These are phyloP conservation scores for Elsinoe perseae DNA, from an alignment of 2,329 filamentous ascomycete genomes.

Conservation along the genomic window DNA sequence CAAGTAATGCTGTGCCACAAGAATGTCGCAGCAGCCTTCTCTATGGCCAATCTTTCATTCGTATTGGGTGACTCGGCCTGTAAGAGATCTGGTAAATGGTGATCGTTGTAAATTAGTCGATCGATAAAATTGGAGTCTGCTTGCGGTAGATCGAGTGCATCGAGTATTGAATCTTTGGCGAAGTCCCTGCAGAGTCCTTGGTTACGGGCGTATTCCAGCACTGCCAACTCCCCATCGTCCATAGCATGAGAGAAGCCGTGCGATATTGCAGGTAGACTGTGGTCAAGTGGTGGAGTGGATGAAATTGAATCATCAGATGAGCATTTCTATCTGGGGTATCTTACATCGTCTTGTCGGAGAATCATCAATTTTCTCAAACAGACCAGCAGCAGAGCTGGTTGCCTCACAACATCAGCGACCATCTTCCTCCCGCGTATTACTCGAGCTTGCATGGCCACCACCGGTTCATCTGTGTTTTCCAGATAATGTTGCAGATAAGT, in stretches of 20 bases:
- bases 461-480: background rate
- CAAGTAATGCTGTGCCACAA: conserved; percentile 20
- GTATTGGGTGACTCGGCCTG: background rate
- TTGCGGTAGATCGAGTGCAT: background rate
- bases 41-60: conserved; percentile 24
- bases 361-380: background rate
- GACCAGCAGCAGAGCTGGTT: background rate
- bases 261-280: background rate
- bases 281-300: background rate
- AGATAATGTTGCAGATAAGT: background rate
- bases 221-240: conserved; percentile 28
- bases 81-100: background rate
- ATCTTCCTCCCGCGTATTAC: background rate
- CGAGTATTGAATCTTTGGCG: conserved; percentile 18
- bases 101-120: background rate
- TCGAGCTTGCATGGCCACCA: background rate
- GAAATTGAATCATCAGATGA: background rate
- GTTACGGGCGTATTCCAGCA: conserved; percentile 43
- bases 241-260: background rate
- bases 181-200: conserved; percentile 37
- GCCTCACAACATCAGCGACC: background rate
- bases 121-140: background rate
- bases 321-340: conserved; percentile 9
- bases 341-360: background rate
- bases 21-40: conserved; percentile 22